Evolutionary conservation across 805 yeast genomes (phyloP).

Genomic region (Wickerhamomyces rabaulensis): DNA sequence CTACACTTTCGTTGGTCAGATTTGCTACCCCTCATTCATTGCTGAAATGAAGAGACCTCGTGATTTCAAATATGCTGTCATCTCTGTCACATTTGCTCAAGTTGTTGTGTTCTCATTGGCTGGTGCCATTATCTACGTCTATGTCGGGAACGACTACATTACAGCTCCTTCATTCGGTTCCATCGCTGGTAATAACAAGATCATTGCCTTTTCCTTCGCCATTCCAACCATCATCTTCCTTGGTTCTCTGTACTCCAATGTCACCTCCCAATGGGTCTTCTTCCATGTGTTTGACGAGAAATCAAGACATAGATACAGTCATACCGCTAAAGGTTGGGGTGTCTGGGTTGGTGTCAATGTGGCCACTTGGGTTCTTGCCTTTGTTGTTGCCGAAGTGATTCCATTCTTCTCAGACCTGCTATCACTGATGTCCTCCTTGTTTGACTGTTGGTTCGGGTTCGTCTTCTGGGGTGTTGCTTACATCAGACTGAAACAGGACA

Average conservation of each 20-base stretch:
- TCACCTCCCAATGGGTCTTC: constrained; percentile 48
- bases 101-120: constrained; percentile 45
- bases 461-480: constrained; percentile 60
- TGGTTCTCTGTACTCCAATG: constrained; percentile 51
- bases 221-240: constrained; percentile 53
- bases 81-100: constrained; percentile 46
- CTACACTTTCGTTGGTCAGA: constrained; percentile 61
- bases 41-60: constrained; percentile 53
- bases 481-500: constrained; percentile 37
- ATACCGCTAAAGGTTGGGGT: constrained; percentile 48
- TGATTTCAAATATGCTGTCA: constrained; percentile 53
- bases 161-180: constrained; percentile 60
- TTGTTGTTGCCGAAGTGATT: constrained; percentile 56
- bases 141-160: constrained; percentile 49
- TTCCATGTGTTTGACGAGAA: constrained; percentile 37
- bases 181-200: constrained; percentile 39
- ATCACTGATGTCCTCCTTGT: constrained; percentile 54
- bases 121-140: constrained; percentile 54
- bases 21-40: constrained; percentile 58
- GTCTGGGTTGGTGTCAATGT: constrained; percentile 43
- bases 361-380: constrained; percentile 46
- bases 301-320: constrained; percentile 40
- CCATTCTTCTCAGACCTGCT: constrained; percentile 59
- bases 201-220: constrained; percentile 55
- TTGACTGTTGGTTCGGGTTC: constrained; percentile 64